A percentile compares a stretch with the other conserved stretches of the same genome.
phyloP scores from a whole-genome alignment of 192 early-diverging fungal genomes.

The Coemansia sp. region DNA sequence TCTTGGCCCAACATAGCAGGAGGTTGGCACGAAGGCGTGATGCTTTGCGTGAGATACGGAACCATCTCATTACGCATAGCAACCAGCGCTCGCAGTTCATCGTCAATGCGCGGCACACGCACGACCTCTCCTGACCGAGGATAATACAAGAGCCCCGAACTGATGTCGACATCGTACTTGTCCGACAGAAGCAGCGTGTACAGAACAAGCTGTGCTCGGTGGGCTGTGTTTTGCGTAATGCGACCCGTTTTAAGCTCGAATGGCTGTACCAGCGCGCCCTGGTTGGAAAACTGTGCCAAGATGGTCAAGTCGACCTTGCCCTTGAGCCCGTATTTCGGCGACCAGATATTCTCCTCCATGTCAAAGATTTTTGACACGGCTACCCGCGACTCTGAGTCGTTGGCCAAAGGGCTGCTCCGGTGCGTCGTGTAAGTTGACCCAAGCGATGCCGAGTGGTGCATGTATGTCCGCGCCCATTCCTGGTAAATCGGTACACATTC shows the following conservation, averaged over 20 bases:
- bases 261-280: conserved; percentile 63
- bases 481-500: conserved; percentile 59
- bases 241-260: conserved; percentile 91
- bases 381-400: conserved; percentile 17
- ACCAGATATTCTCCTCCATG: conserved; percentile 93
- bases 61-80: conserved; percentile 78
- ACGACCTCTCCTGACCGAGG: conserved; percentile 67
- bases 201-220: conserved; percentile 82
- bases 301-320: conserved; percentile 86
- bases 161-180: conserved; percentile 74
- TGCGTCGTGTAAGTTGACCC: conserved; percentile 27
- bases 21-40: conserved; percentile 28
- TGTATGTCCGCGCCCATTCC: conserved; percentile 57
- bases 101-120: conserved; percentile 59
- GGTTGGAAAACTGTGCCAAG: conserved; percentile 21
- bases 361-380: conserved; percentile 74
- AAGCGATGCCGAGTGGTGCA: conserved; percentile 24
- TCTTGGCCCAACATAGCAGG: conserved; percentile 73
- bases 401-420: conserved; percentile 5
- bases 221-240: conserved; percentile 58
- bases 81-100: conserved; percentile 75
- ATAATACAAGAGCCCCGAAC: conserved; percentile 77
- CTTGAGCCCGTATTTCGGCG: conserved; percentile 88
- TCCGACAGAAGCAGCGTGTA: conserved; percentile 88
- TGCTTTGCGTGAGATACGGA: conserved; percentile 40